These are phyloP conservation scores for Fraxinus latifolia DNA, from an alignment of 305 asterid species.

Conservation along the genomic window DNA sequence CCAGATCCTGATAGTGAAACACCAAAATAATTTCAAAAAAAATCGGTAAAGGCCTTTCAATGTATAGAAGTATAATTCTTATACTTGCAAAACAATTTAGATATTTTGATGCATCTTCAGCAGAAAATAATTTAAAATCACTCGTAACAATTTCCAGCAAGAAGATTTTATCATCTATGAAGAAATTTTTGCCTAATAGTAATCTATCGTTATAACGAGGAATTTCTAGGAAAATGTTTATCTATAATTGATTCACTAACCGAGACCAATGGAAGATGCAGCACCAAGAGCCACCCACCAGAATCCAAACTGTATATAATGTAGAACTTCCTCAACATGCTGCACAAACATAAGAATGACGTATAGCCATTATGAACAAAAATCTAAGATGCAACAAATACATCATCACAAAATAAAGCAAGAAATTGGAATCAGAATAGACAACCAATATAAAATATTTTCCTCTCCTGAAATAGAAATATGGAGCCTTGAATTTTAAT, in stretches of 20 bases:
- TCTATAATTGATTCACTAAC: conserved; percentile 23
- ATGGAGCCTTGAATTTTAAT: not conserved
- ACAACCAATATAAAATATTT: not conserved
- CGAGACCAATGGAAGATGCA: conserved; percentile 41
- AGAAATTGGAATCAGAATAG: not conserved
- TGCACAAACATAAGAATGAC: conserved; percentile 18
- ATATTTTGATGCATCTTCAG: not conserved
- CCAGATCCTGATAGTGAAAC: conserved; percentile 62
- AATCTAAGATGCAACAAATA: not conserved
- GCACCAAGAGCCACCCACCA: conserved; percentile 48
- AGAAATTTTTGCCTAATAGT: not conserved
- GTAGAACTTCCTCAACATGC: conserved; percentile 29
- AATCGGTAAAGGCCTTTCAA: not conserved
- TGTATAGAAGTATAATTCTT: not conserved
- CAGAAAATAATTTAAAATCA: not conserved
- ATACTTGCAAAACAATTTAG: not conserved
- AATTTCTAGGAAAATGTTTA: not conserved
- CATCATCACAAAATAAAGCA: not conserved
- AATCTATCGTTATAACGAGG: not conserved
- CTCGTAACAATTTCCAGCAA: not conserved
- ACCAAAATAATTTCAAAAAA: not conserved
- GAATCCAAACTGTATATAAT: conserved; percentile 30
- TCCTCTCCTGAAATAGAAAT: not conserved
- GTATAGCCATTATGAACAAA: not conserved
- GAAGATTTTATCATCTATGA: not conserved